Evolutionary conservation across 164 flowering plant species (phyloP).

Genomic region (Sextonia rubra): DNA sequence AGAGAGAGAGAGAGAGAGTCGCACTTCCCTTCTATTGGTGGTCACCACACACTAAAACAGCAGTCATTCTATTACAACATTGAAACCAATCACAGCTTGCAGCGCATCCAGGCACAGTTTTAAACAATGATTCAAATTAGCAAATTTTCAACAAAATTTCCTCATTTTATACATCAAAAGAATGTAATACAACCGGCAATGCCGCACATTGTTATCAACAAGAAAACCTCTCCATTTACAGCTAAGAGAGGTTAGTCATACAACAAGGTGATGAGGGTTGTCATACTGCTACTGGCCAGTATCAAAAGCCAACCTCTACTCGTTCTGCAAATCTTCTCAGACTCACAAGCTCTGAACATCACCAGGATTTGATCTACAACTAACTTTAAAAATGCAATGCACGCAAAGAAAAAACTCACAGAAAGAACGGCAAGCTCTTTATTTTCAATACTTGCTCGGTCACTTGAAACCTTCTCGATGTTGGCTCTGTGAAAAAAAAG

Average conservation of each 20-base stretch:
- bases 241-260: slow-evolving; percentile 21
- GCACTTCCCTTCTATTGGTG: no score
- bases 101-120: background rate
- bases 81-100: background rate
- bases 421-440: slow-evolving; percentile 58
- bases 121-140: background rate
- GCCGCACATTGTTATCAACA: background rate
- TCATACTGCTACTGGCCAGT: slow-evolving; percentile 47
- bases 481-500: slow-evolving; percentile 36
- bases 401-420: slow-evolving; percentile 43
- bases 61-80: no score
- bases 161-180: no score
- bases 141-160: background rate
- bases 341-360: slow-evolving; percentile 22
- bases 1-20: no score
- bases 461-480: slow-evolving; percentile 41
- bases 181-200: background rate
- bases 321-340: slow-evolving; percentile 24
- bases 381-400: slow-evolving; percentile 50
- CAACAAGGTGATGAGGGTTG: slow-evolving; percentile 41
- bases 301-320: slow-evolving; percentile 60
- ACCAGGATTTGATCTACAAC: slow-evolving; percentile 28
- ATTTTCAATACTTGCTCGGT: slow-evolving; percentile 52
- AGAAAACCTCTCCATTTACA: background rate
- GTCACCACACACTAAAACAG: no score